Evolutionary conservation across 1,284 basidiomycete genomes (phyloP), one percentile per base, ranked within the genome.

Genomic region (Vanrija sp.): DNA sequence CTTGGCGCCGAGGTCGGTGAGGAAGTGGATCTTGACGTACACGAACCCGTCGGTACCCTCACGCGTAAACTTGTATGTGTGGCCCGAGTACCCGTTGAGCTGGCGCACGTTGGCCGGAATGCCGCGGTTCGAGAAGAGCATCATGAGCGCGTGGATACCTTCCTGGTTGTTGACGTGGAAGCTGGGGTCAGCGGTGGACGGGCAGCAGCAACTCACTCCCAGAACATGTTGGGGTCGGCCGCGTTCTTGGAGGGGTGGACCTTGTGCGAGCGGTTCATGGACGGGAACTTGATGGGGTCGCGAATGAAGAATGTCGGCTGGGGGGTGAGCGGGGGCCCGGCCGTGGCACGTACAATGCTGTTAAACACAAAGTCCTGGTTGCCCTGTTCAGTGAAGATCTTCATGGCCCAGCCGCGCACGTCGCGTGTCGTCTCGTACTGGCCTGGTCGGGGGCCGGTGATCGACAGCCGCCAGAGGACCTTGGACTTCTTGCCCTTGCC

Each of bases 351-450:
- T 15, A 53, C 51, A 31, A 55, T 55, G 35, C 22, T 24, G 48
- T 55, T 55, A 45, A 49, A 49, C 18, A 89, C 88, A 35, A 91
- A 74, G 65, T 93, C 88, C 78, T 86, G 85, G 80, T 87, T 92
- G 31, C 93, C 93, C 69, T 95, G 83, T 25, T 88, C 83, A 0
- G 93, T 93, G 73, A 83, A 85, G 62, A 96, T 79, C 80, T 96
- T 96, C 80, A 95, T 76, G 4, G 89, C 84, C 70, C 95, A 96
- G 5, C 92, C 92, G 75, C 91, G 87, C 19, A 88, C 87, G 65
- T 93, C 89, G 41, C 89, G 83, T 20, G 87, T 69, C 23, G 65
- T 67, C 55, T 78, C 78, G 4, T 87, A 85, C 56, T 84, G 86
- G 18, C 88, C 89, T 51, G 81, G 79, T 3, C 84, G 81, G 0